Evolutionary conservation across 768 basidiomycete species (phyloP).

Genomic region (Lenzites betulinus): DNA sequence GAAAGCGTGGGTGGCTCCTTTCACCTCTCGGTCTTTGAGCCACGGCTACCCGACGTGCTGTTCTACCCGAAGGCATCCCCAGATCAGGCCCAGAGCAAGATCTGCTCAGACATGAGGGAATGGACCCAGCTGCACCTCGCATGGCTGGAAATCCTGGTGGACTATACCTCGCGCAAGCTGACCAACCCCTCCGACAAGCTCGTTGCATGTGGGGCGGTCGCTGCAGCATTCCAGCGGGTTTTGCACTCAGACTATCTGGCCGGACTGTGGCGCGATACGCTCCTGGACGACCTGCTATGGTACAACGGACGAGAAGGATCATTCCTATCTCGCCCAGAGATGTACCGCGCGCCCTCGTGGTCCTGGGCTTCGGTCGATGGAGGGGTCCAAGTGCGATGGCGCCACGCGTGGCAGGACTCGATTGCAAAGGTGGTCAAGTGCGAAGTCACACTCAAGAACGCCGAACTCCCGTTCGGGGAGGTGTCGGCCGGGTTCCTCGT

Average conservation of each 20-base stretch:
- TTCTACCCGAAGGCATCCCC: not conserved
- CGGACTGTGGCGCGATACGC: conserved; percentile 8
- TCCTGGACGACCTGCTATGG: conserved; percentile 13
- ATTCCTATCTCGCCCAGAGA: not conserved
- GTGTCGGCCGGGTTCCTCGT: not conserved
- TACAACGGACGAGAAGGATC: not conserved
- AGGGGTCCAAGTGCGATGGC: not conserved
- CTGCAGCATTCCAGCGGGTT: conserved; percentile 10
- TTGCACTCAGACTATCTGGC: conserved; percentile 14
- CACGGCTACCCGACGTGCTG: conserved; percentile 2
- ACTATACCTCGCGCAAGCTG: conserved; percentile 9
- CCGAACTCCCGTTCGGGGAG: conserved; percentile 3
- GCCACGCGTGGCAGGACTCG: not conserved
- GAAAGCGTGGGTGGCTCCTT: conserved; percentile 7
- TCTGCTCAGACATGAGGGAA: not conserved
- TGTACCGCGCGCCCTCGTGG: conserved; percentile 15
- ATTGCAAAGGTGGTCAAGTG: not conserved
- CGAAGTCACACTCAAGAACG: not conserved
- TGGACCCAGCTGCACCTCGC: not conserved
- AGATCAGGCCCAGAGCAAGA: not conserved
- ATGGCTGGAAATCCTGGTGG: conserved; percentile 6
- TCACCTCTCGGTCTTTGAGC: not conserved
- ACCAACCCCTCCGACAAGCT: conserved; percentile 16
- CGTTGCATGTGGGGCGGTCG: conserved; percentile 13
- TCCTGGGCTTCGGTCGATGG: conserved; percentile 19